Conservation (phyloP, 2,329 filamentous ascomycete species). For the Fusarium hostae region DNA sequence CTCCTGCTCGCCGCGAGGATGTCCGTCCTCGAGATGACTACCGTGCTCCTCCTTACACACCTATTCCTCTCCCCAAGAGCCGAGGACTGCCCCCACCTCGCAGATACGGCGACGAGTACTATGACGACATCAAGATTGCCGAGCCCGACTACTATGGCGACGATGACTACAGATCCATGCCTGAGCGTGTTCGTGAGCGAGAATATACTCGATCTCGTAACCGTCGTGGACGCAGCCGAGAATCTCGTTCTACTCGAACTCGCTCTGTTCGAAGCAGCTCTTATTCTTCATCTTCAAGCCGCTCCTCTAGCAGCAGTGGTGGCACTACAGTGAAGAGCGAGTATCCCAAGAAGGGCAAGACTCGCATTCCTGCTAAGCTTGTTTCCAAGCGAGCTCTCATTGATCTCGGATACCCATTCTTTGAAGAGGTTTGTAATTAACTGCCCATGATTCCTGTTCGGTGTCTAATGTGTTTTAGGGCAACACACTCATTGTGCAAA, state of each 20-base stretch:
- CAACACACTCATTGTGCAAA: constrained; percentile 81
- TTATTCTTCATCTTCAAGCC: constrained; percentile 57
- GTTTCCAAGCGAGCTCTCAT: constrained; percentile 84
- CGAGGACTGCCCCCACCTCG: constrained; percentile 69
- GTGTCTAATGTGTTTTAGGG: constrained; percentile 62
- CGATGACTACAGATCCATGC: constrained; percentile 74
- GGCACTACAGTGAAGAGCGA: constrained; percentile 66
- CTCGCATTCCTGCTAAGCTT: constrained; percentile 82
- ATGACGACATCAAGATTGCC: constrained; percentile 74
- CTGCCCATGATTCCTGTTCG: rapidly evolving
- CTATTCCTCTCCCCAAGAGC: constrained; percentile 76
- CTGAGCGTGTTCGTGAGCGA: constrained; percentile 69
- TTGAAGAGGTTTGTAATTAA: constrained; percentile 77
- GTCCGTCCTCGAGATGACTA: constrained; percentile 58
- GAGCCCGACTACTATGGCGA: constrained; percentile 77
- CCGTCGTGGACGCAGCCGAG: constrained; percentile 50
- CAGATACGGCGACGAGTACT: constrained; percentile 64
- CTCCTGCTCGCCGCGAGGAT: constrained; percentile 63
- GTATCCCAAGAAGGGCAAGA: constrained; percentile 88
- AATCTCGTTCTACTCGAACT: constrained; percentile 54
- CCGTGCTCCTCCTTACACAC: constrained; percentile 62
- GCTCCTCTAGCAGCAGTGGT: constrained; percentile 59
- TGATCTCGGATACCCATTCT: constrained; percentile 86
- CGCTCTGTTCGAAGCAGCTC: constrained; percentile 55
- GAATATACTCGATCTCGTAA: constrained; percentile 65